These are phyloP conservation scores for Salix brachista DNA, from an alignment of 345 rosid genomes.

Conservation along the genomic window DNA sequence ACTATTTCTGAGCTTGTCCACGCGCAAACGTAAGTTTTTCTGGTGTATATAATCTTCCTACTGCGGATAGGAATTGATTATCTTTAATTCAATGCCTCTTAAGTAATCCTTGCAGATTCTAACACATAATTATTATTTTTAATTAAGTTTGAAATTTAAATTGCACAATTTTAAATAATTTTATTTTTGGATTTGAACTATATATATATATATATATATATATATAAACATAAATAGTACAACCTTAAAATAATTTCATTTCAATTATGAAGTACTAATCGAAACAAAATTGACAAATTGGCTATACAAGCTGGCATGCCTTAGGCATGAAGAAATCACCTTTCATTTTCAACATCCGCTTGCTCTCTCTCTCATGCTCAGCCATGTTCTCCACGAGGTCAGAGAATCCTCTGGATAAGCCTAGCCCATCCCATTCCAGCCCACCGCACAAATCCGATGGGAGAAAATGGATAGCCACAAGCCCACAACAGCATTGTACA, in stretches of 20 bases:
- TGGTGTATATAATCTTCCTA: not conserved
- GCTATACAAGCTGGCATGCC: not conserved
- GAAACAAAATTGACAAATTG: no score
- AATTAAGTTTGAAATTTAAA: no score
- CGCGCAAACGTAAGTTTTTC: not conserved
- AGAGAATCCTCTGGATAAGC: not conserved
- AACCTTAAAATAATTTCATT: no score
- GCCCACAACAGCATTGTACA: not conserved
- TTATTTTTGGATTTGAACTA: no score
- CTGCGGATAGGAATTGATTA: not conserved
- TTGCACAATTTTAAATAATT: no score
- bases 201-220: no score
- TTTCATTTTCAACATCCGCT: not conserved
- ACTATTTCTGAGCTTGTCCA: not conserved
- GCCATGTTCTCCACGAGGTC: not conserved
- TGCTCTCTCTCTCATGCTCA: not conserved
- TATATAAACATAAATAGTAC: no score
- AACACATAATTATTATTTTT: not conserved
- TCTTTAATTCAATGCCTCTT: no score
- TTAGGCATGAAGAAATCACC: not conserved
- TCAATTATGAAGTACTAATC: no score
- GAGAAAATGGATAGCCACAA: not conserved
- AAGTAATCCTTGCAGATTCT: not conserved
- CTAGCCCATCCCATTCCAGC: not conserved
- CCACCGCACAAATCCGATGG: not conserved